These are phyloP conservation scores for Candida hispaniensis DNA, from an alignment of 805 yeast genomes.

Conservation along the genomic window DNA sequence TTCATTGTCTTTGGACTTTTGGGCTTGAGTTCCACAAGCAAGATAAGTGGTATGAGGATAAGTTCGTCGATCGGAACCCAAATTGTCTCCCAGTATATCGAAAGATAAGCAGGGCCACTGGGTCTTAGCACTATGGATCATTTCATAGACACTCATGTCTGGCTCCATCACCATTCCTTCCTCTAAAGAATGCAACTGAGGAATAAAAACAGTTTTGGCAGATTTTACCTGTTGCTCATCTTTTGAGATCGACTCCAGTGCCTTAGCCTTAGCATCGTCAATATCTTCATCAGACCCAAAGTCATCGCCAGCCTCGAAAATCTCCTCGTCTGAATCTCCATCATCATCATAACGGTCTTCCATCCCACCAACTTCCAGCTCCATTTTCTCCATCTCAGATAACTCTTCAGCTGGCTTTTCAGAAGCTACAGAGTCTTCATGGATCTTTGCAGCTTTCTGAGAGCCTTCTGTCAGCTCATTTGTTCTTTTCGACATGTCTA, in stretches of 20 bases:
- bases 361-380: conserved; percentile 41
- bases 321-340: conserved; percentile 65
- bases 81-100: conserved; percentile 74
- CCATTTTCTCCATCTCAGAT: conserved; percentile 17
- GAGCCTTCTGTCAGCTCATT: too few relatives aligned
- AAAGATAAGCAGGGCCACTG: conserved; percentile 97
- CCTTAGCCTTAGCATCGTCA: conserved; percentile 32
- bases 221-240: conserved; percentile 27
- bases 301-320: conserved; percentile 72
- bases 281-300: conserved; percentile 81
- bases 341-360: conserved; percentile 68
- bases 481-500: too few relatives aligned
- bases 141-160: conserved; percentile 90
- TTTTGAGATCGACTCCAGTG: conserved; percentile 19
- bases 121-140: conserved; percentile 86
- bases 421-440: too few relatives aligned
- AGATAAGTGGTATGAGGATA: conserved; percentile 82
- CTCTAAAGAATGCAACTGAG: conserved; percentile 83
- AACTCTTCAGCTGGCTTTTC: conserved; percentile 14
- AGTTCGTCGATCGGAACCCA: conserved; percentile 79
- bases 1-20: conserved; percentile 78
- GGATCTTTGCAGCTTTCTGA: too few relatives aligned
- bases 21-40: conserved; percentile 91
- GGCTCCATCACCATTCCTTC: conserved; percentile 95
- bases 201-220: conserved; percentile 51